A percentile compares a stretch with the other conserved stretches of the same genome.
phyloP scores from a whole-genome alignment of 495 filamentous ascomycete species.

The Glarea lozoyensis region DNA sequence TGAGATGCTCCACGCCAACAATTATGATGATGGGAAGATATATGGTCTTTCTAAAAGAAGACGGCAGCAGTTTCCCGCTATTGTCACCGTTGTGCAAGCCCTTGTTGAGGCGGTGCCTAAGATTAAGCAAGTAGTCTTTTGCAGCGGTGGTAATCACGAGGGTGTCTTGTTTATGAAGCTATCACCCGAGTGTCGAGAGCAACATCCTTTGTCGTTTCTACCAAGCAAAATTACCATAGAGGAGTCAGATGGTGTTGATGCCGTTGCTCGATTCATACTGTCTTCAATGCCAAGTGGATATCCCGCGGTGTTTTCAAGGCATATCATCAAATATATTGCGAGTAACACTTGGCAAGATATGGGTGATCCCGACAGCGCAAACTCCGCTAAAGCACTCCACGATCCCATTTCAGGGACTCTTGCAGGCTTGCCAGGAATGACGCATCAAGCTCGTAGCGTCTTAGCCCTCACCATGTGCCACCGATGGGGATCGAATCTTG shows the following conservation, averaged over 20 bases:
- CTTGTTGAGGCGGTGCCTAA: constrained; percentile 59
- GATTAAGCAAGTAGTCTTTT: constrained; percentile 70
- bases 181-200: constrained; percentile 43
- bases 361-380: constrained; percentile 35
- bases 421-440: constrained; percentile 58
- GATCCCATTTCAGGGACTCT: constrained; percentile 61
- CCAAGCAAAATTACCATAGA: constrained; percentile 35
- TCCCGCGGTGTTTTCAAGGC: constrained; percentile 29
- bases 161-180: constrained; percentile 67
- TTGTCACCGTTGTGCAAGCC: constrained; percentile 66
- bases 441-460: constrained; percentile 60
- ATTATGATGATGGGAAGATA: constrained; percentile 47
- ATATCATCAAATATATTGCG: constrained; percentile 32
- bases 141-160: constrained; percentile 78
- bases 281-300: constrained; percentile 41
- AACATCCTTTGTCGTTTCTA: constrained; percentile 51
- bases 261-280: constrained; percentile 37
- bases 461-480: constrained; percentile 67
- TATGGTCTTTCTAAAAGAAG: constrained; percentile 80
- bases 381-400: constrained; percentile 62
- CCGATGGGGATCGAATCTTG: constrained; percentile 63
- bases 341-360: constrained; percentile 35
- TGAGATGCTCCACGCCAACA: constrained; percentile 46
- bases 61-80: constrained; percentile 73
- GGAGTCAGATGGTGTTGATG: constrained; percentile 31